phyloP scores from a whole-genome alignment of 2,329 filamentous ascomycete species.

The Ilyonectria sp. region DNA sequence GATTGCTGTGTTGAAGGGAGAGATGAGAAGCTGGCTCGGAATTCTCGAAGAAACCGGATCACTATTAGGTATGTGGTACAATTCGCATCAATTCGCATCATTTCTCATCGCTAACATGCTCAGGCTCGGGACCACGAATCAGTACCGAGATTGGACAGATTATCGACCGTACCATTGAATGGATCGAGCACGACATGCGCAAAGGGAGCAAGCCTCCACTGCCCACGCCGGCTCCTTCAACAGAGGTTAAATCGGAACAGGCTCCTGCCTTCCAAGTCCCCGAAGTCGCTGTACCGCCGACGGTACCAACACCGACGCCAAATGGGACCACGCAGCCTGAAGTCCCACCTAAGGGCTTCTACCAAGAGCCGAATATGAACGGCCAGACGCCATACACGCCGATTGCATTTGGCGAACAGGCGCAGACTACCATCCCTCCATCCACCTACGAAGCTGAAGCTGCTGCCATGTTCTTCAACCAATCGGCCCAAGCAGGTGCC shows the following conservation, averaged over 20 bases:
- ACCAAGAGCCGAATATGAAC: constrained; percentile 46
- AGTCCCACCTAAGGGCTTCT: constrained; percentile 50
- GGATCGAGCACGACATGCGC: constrained; percentile 67
- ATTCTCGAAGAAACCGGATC: constrained; percentile 77
- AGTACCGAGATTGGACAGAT: constrained; percentile 63
- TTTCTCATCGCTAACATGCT: constrained; percentile 35
- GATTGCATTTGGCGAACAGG: constrained; percentile 50
- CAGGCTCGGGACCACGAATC: constrained; percentile 61
- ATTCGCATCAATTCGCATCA: neutral
- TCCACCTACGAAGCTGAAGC: constrained; percentile 48
- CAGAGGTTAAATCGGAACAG: constrained; percentile 57
- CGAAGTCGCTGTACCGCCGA: constrained; percentile 27
- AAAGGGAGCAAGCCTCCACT: constrained; percentile 46
- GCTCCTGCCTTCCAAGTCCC: constrained; percentile 37
- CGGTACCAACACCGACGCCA: constrained; percentile 2
- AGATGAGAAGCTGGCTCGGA: constrained; percentile 79
- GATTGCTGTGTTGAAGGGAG: constrained; percentile 71
- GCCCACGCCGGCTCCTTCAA: constrained; percentile 26
- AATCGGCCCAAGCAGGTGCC: constrained; percentile 40
- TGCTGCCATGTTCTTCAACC: constrained; percentile 48
- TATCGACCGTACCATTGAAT: constrained; percentile 65
- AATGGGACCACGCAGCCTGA: constrained; percentile 38
- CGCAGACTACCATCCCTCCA: constrained; percentile 40
- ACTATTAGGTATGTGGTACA: constrained; percentile 72
- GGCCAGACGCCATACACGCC: constrained; percentile 50